Evolutionary conservation across 2,329 filamentous ascomycete genomes (phyloP), one percentile per base, ranked within the genome.

Genomic region (Geosmithia putterillii): DNA sequence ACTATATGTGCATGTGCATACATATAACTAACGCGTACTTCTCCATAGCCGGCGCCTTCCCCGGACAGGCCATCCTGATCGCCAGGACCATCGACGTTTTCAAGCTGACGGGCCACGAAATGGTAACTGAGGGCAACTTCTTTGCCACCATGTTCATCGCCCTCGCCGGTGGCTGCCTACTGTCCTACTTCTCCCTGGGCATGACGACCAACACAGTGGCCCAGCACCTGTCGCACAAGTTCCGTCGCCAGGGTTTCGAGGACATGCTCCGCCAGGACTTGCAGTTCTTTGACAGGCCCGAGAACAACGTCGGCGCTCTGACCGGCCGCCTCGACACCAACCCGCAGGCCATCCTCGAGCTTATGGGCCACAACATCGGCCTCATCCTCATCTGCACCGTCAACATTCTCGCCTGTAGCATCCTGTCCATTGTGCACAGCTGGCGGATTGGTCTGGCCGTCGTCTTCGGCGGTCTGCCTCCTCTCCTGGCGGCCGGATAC

Each of bases 261-360:
- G 73, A 82, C 20, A 87, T 96, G 67, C 76, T 96, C 42, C 84
- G 89, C 50, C 90, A 96, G 62, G 92, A 96, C 49, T 89, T 96
- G 46, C 70, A 79, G 22, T 96, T 89, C 61, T 98, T 95, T 53
- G 92, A 96, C 60, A 73, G 72, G 38, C 86, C 94, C 49, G 83
- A 92, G 59, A 94, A 96, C 59, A 88, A 84, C 7, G 81, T 87
- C 7, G 92, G 92, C 50, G 83, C 88, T 1, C 67, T 98, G 52
- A 95, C 88, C 0, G 60, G 59, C 45, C 54, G 56, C 0, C 42
- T 66, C 8, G 60, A 63, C 45, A 57, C 59, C 2, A 52, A 66
- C 28, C 58, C 64, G 2, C 59, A 65, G 45, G 49, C 58, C 2
- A 55, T 67, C 36, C 49, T 64, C n/a, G 63, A 66, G 46, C 57